phyloP scores from a whole-genome alignment of 2,329 filamentous ascomycete species.

The Chaetothyriales sp. region DNA sequence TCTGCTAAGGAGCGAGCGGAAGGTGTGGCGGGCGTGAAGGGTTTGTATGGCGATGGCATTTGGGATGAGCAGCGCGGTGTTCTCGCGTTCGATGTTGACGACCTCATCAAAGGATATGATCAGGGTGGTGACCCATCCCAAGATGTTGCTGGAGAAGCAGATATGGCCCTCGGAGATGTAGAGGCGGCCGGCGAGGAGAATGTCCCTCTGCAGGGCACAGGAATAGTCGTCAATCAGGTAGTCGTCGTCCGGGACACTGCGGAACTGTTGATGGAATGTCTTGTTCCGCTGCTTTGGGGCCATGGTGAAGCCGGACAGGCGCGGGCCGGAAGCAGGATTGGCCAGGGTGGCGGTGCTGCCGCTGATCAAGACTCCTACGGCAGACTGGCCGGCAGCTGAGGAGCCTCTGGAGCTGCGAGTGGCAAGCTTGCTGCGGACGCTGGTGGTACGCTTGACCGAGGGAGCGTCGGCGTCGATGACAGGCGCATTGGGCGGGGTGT shows the following conservation, averaged over 20 bases:
- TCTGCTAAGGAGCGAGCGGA: constrained; percentile 85
- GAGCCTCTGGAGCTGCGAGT: constrained; percentile 67
- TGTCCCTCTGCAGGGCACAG: constrained; percentile 88
- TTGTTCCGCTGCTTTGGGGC: constrained; percentile 92
- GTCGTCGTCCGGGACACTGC: constrained; percentile 94
- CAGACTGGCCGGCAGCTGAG: constrained; percentile 52
- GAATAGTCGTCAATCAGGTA: constrained; percentile 98
- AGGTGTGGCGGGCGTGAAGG: constrained; percentile 85
- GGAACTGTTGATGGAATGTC: constrained; percentile 86
- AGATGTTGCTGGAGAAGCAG: constrained; percentile 97
- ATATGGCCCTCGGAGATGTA: constrained; percentile 96
- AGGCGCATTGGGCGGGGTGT: constrained; percentile 52
- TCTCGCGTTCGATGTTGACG: constrained; percentile 92
- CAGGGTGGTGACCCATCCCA: constrained; percentile 93
- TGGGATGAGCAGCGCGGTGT: constrained; percentile 86
- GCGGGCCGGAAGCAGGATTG: constrained; percentile 50
- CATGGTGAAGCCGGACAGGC: constrained; percentile 86
- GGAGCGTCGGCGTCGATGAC: constrained; percentile 49
- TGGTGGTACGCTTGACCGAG: constrained; percentile 48
- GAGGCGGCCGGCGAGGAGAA: constrained; percentile 79
- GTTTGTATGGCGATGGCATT: constrained; percentile 97
- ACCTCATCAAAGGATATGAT: constrained; percentile 98
- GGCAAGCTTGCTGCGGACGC: constrained; percentile 51
- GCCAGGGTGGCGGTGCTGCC: constrained; percentile 58
- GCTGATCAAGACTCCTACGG: constrained; percentile 58